Percentiles rank a stretch among this genome's conserved stretches.
phyloP scores from a whole-genome alignment of 2,329 filamentous ascomycete genomes.

The Cadophora luteo-olivacea region DNA sequence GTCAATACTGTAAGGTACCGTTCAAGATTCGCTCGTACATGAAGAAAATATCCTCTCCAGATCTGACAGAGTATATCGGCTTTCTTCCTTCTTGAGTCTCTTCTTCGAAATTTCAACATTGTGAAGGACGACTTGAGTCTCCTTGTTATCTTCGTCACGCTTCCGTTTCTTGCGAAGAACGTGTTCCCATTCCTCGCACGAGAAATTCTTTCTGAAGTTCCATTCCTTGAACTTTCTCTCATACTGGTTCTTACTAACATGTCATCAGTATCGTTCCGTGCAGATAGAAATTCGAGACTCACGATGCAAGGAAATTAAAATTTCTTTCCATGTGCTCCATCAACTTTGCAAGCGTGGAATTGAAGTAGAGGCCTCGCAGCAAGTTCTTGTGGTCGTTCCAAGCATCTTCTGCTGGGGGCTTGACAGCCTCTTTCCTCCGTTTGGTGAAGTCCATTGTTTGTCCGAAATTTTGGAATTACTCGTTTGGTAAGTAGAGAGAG shows the following conservation, averaged over 20 bases:
- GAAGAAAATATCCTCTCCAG: not conserved
- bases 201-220: slow-evolving; percentile 11
- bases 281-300: not conserved
- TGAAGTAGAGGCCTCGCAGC: slow-evolving; percentile 4
- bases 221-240: slow-evolving; percentile 19
- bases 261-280: too few relatives aligned
- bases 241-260: slow-evolving; percentile 19
- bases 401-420: not conserved
- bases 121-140: not conserved
- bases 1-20: not conserved
- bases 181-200: not conserved
- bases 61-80: not conserved
- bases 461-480: not conserved
- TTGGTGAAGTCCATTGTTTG: not conserved
- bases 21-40: not conserved
- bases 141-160: slow-evolving; percentile 3
- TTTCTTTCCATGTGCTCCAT: slow-evolving; percentile 1
- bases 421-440: not conserved
- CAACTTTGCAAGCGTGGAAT: not conserved
- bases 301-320: not conserved
- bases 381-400: not conserved
- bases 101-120: slow-evolving; percentile 11
- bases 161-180: not conserved
- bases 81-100: slow-evolving; percentile 12
- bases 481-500: not conserved